These are phyloP conservation scores for Leccinum incarnatum DNA, from an alignment of 768 basidiomycete genomes.

Conservation along the genomic window DNA sequence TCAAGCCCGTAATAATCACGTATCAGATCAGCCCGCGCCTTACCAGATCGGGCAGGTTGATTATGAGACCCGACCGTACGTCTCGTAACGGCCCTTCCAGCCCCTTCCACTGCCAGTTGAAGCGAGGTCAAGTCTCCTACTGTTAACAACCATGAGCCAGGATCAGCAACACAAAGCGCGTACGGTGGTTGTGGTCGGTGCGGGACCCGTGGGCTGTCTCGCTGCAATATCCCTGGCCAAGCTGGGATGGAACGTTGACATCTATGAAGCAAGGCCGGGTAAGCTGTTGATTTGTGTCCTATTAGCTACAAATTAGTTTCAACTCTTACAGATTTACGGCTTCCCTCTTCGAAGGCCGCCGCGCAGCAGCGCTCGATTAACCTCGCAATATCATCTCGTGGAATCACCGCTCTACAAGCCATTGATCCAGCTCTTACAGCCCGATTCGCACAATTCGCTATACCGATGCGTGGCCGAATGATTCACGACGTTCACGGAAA, in stretches of 20 bases:
- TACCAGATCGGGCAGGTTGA: slow-evolving; percentile 12
- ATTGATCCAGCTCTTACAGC: slow-evolving; percentile 71
- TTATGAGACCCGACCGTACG: not conserved
- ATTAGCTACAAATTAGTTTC: slow-evolving; percentile 9
- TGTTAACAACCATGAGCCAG: slow-evolving; percentile 14
- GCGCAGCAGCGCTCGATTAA: slow-evolving; percentile 89
- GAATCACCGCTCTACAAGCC: slow-evolving; percentile 81
- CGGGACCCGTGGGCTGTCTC: slow-evolving; percentile 93
- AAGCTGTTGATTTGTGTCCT: slow-evolving; percentile 18
- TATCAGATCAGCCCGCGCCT: slow-evolving; percentile 16
- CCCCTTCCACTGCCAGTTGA: not conserved
- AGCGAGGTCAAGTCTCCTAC: not conserved
- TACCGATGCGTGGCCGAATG: slow-evolving; percentile 96
- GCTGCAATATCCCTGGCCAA: slow-evolving; percentile 83
- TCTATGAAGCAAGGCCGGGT: slow-evolving; percentile 84
- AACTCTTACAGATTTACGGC: slow-evolving; percentile 60
- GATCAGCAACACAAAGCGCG: slow-evolving; percentile 18
- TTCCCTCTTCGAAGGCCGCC: slow-evolving; percentile 62
- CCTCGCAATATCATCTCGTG: slow-evolving; percentile 91
- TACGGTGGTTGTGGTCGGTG: slow-evolving; percentile 74
- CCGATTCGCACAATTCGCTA: slow-evolving; percentile 71
- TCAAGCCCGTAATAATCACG: slow-evolving; percentile 4
- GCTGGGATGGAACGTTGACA: slow-evolving; percentile 78
- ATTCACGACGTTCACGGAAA: slow-evolving; percentile 77
- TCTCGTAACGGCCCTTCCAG: not conserved